Evolutionary conservation across 2,329 filamentous ascomycete species (phyloP).

Genomic region (Ophiostoma tasmaniense): DNA sequence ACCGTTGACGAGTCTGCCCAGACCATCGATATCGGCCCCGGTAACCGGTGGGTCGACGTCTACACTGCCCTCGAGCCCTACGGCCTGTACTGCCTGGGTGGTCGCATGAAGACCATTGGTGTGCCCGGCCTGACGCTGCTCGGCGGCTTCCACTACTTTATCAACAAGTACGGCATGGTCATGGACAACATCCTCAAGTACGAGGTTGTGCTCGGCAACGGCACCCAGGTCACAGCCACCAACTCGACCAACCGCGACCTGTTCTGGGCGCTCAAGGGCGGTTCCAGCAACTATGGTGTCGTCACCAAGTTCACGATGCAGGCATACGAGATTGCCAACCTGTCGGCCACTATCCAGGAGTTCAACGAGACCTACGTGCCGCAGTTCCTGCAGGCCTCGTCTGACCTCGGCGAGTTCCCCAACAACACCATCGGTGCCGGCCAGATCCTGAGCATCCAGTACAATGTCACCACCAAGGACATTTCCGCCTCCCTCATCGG

Average conservation of each 20-base stretch:
- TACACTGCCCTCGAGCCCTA: neutral
- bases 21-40: neutral
- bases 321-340: neutral
- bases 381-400: neutral
- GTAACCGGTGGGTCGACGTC: neutral
- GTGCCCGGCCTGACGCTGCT: slow-evolving; percentile 29
- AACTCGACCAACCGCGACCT: slow-evolving; percentile 30
- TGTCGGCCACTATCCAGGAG: neutral
- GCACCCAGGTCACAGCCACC: slow-evolving; percentile 32
- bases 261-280: slow-evolving; percentile 35
- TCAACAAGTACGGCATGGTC: slow-evolving; percentile 28
- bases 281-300: slow-evolving; percentile 34
- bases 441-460: neutral
- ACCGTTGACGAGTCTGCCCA: slow-evolving; percentile 27
- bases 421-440: neutral
- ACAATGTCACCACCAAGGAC: neutral
- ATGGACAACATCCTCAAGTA: slow-evolving; percentile 32
- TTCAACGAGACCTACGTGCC: neutral
- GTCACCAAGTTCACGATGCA: slow-evolving; percentile 21
- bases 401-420: neutral
- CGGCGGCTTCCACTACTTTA: slow-evolving; percentile 30
- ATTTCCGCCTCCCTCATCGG: neutral
- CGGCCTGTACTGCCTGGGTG: neutral
- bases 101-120: neutral
- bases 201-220: slow-evolving; percentile 34